Conservation (phyloP, 2,329 filamentous ascomycete species). For the Pseudophaeomoniella oleicola region DNA sequence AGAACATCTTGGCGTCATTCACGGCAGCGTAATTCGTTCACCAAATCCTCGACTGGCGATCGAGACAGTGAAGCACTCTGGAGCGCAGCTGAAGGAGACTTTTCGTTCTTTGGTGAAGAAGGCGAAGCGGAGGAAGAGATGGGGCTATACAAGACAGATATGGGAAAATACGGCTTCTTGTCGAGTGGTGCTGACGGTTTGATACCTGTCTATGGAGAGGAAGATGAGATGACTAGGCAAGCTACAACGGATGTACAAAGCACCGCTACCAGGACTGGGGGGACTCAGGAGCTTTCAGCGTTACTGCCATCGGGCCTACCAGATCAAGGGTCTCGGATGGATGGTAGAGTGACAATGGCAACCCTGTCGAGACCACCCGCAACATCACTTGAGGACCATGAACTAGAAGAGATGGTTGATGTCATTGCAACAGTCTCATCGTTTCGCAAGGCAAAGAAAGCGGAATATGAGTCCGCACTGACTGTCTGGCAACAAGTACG, state of each 20-base stretch:
- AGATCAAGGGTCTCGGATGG: no score
- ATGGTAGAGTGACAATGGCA: constrained; percentile 4
- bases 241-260: neutral
- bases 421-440: constrained; percentile 37
- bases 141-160: constrained; percentile 30
- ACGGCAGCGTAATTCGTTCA: constrained; percentile 30
- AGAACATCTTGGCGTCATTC: constrained; percentile 21
- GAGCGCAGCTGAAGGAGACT: constrained; percentile 44
- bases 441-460: constrained; percentile 39
- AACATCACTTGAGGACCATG: neutral
- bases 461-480: constrained; percentile 26
- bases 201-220: constrained; percentile 22
- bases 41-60: constrained; percentile 44
- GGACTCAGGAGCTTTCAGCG: neutral
- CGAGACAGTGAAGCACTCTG: constrained; percentile 44
- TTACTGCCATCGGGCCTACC: constrained; percentile 5
- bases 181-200: constrained; percentile 27
- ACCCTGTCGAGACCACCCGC: neutral
- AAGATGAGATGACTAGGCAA: constrained; percentile 6
- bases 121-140: constrained; percentile 26
- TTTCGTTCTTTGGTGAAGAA: constrained; percentile 45
- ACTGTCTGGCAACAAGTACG: constrained; percentile 9
- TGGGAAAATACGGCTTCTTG: constrained; percentile 28
- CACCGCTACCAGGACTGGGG: neutral
- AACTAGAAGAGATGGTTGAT: constrained; percentile 23